A percentile compares a stretch with the other conserved stretches of the same genome.
Evolutionary conservation across 768 basidiomycete species (phyloP).

Genomic region (Pleurotus eryngii): DNA sequence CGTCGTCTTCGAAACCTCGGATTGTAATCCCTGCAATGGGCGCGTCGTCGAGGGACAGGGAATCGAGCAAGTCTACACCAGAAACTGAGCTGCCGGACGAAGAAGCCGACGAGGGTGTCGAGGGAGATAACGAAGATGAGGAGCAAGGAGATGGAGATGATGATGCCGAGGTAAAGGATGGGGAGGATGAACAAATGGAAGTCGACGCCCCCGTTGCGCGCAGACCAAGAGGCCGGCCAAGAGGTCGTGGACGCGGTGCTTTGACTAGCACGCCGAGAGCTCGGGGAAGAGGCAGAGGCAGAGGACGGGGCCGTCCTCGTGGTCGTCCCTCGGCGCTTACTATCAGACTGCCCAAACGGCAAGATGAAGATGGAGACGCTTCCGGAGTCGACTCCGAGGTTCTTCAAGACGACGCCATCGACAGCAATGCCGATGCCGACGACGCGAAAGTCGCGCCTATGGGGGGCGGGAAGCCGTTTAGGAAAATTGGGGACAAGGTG

Average conservation of each 20-base stretch:
- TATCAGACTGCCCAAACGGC: conserved; percentile 26
- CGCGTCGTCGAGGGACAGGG: conserved; percentile 12
- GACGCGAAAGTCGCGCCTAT: conserved; percentile 38
- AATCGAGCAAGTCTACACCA: conserved; percentile 15
- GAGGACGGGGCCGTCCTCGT: conserved; percentile 31
- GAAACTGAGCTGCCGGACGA: conserved; percentile 21
- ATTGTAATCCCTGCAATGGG: conserved; percentile 18
- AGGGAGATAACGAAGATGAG: conserved; percentile 24
- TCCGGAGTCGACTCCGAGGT: conserved; percentile 33
- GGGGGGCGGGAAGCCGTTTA: conserved; percentile 65
- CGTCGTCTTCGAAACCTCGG: conserved; percentile 17
- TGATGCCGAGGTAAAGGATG: conserved; percentile 31
- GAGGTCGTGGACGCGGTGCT: conserved; percentile 33
- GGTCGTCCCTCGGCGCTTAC: conserved; percentile 24
- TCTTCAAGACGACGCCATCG: conserved; percentile 28
- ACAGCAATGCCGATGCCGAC: conserved; percentile 16
- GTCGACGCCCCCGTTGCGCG: conserved; percentile 19
- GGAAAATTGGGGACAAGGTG: conserved; percentile 68
- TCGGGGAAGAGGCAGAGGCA: conserved; percentile 34
- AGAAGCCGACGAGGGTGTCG: conserved; percentile 29
- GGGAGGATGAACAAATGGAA: conserved; percentile 17
- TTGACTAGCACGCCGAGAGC: conserved; percentile 28
- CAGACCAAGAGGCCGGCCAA: conserved; percentile 36
- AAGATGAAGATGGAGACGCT: conserved; percentile 22
- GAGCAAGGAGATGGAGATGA: conserved; percentile 12